These are phyloP conservation scores for Eimeria tenella DNA, from an alignment of 169 alveolate genomes.

Conservation along the genomic window DNA sequence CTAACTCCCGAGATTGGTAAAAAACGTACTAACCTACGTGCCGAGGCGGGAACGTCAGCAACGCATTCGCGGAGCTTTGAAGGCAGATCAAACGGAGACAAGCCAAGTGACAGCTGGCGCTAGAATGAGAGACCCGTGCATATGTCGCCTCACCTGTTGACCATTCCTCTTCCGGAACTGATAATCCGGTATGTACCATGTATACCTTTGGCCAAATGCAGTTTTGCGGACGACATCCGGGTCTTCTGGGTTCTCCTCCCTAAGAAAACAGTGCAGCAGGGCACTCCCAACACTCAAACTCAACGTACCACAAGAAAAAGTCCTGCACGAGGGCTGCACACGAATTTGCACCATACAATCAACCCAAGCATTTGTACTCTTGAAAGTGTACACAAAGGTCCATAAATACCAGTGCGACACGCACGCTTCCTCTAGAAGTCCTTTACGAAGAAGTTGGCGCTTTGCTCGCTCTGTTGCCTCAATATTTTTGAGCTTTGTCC, in stretches of 20 bases:
- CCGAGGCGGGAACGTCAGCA: no score
- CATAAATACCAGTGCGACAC: background rate
- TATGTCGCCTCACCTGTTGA: constrained; percentile 35
- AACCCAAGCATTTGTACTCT: background rate
- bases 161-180: constrained; percentile 61
- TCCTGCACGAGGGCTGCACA: background rate
- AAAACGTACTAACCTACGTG: no score
- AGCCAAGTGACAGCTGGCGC: background rate
- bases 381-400: background rate
- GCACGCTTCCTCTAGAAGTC: constrained; percentile 76
- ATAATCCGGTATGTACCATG: constrained; percentile 73
- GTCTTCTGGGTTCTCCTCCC: constrained; percentile 71
- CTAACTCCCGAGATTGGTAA: no score
- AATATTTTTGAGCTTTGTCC: constrained; percentile 80
- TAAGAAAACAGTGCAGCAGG: background rate
- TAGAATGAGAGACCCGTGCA: background rate
- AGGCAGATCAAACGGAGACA: no score
- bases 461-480: constrained; percentile 83
- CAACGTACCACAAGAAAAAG: background rate
- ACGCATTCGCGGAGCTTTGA: no score
- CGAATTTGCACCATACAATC: background rate
- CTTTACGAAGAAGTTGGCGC: constrained; percentile 77
- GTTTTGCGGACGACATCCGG: constrained; percentile 71
- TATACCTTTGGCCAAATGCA: constrained; percentile 76
- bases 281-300: background rate